Evolutionary conservation across 257 asterid species (phyloP), one percentile per base, ranked within the genome.

Genomic region (Fraxinus cuspidata): DNA sequence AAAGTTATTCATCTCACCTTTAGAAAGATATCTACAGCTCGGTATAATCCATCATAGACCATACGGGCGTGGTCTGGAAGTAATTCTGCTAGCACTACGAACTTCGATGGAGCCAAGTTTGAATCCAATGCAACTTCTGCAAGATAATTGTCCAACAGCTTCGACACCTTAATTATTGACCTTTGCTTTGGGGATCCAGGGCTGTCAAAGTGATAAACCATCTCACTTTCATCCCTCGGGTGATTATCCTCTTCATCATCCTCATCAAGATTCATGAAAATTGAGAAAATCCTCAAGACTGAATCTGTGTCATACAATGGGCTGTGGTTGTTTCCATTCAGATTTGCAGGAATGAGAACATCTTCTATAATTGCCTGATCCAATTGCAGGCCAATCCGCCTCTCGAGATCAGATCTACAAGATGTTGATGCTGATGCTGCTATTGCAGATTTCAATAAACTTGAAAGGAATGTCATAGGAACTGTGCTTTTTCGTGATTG

Each of bases 351-450:
- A 72, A 95, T 85, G 19, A 95, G 88, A 28, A 95, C 88, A 72
- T 95, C 99, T 74, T 95, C 99, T 18, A 95, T 88, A 75, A 91
- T 92, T 15, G 98, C 97, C 81, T 92, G 97, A 77, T 95, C 99
- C 29, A 95, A 76, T 75, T 95, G 99, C 49, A 95, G 84, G 12
- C 99, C 94, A 0, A 95, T 92, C 83, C 98, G 80, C 56, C 96
- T 84, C 89, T 95, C 99, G 7, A 95, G 92, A 88, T 95, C 96
- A n/a, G 96, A 87, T 73, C 92, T 83, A 83, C 99, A 95, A 25
- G 92, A 88, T 9, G 90, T 83, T 19, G 96, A 89, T 0, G 96
- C 90, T 2, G 88, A 85, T 16, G 90, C 85, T 15, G 93, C 83
- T 23, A 88, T 83, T 18, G 98, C 89, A 37, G 97, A 87, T 81